Conservation (phyloP, 495 filamentous ascomycete genomes). For the Xanthoparmelia taractica region DNA sequence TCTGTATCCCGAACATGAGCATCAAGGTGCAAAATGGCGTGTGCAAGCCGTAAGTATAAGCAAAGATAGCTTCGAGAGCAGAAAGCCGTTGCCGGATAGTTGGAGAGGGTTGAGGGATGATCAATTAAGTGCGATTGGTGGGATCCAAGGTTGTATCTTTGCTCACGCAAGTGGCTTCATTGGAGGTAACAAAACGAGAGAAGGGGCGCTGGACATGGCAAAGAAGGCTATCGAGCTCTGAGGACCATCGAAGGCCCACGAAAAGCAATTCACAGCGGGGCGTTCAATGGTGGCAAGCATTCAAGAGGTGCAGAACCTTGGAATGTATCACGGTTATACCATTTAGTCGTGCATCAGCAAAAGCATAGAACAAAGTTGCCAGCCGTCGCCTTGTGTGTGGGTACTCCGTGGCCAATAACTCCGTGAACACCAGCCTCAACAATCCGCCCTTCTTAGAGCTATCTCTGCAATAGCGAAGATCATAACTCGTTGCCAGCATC, state of each 20-base stretch:
- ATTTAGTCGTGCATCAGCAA: neutral
- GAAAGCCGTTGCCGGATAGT: conserved; percentile 79
- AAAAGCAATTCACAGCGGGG: conserved; percentile 3
- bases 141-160: conserved; percentile 75
- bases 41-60: conserved; percentile 77
- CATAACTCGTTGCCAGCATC: conserved; percentile 3
- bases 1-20: conserved; percentile 76
- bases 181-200: conserved; percentile 83
- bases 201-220: conserved; percentile 85
- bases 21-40: conserved; percentile 73
- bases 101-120: conserved; percentile 89
- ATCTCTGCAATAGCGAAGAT: conserved; percentile 2
- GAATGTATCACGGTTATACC: neutral
- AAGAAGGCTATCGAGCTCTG: conserved; percentile 48
- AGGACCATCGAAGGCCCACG: neutral
- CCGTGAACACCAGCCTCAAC: neutral
- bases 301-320: neutral
- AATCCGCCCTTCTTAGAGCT: neutral
- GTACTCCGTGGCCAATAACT: neutral
- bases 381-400: conserved; percentile 7
- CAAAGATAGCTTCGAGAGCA: conserved; percentile 77
- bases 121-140: conserved; percentile 64
- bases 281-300: neutral
- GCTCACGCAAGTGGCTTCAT: conserved; percentile 94
- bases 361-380: conserved; percentile 6